Evolutionary conservation across 306 rosid species (phyloP).

Genomic region (Sindora glabra): DNA sequence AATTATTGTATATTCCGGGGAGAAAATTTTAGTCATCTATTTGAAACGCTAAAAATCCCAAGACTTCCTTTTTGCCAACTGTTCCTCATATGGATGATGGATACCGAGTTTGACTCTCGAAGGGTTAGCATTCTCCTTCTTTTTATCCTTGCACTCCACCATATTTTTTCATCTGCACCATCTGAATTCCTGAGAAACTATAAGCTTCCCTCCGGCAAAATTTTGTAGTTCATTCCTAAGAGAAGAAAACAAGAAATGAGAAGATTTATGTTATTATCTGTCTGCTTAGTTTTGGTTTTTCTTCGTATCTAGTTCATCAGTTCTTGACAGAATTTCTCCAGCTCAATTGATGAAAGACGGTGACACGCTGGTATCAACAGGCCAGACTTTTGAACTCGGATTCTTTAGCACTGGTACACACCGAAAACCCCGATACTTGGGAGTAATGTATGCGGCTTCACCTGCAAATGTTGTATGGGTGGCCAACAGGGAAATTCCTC

Average conservation of each 20-base stretch:
- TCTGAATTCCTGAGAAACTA: too few species aligned
- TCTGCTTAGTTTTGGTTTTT: not conserved
- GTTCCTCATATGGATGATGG: too few species aligned
- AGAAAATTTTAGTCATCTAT: too few species aligned
- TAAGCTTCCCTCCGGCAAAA: not conserved
- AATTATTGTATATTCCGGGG: too few species aligned
- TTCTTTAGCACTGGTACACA: slow-evolving; percentile 23
- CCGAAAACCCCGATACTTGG: slow-evolving; percentile 24
- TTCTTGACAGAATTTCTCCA: too few species aligned
- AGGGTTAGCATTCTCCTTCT: too few species aligned
- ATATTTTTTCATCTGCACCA: too few species aligned
- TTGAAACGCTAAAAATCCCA: too few species aligned
- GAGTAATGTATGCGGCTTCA: slow-evolving; percentile 39
- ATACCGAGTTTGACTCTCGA: too few species aligned
- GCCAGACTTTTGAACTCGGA: slow-evolving; percentile 38
- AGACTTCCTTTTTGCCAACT: too few species aligned
- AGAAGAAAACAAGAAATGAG: not conserved
- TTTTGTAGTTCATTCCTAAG: not conserved
- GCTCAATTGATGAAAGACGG: slow-evolving; percentile 23
- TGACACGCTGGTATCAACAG: slow-evolving; percentile 32
- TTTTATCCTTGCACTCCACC: too few species aligned
- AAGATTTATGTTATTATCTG: not conserved
- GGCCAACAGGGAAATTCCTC: slow-evolving; percentile 40
- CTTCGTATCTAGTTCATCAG: not conserved
- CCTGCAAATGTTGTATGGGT: slow-evolving; percentile 34